These are phyloP conservation scores for Caulochytrium protostelioides DNA, from an alignment of 371 early-diverging fungal species.

Conservation along the genomic window DNA sequence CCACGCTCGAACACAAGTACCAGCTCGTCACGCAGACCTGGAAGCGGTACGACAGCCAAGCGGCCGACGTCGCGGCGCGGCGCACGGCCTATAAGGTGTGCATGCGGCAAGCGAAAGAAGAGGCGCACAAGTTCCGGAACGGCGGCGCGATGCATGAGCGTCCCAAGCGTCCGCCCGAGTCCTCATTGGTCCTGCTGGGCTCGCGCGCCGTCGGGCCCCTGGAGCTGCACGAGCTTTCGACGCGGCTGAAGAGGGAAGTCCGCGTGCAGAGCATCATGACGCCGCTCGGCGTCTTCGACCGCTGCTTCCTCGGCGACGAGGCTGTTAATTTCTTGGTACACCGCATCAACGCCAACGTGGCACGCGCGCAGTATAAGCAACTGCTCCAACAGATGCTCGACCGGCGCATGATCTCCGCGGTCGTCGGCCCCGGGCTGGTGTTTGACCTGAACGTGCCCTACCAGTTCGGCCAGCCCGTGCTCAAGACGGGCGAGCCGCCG, in stretches of 20 bases:
- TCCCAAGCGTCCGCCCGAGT: constrained; percentile 1
- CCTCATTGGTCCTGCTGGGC: constrained; percentile 5
- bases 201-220: constrained; percentile 4
- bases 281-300: constrained; percentile 10
- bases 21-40: constrained; percentile 7
- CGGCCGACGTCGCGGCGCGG: constrained; percentile 5
- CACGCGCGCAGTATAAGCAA: constrained; percentile 3
- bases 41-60: constrained; percentile 3
- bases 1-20: constrained; percentile 6
- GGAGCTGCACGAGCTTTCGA: constrained; percentile 7
- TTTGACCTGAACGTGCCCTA: too few species aligned
- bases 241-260: constrained; percentile 4
- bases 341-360: constrained; percentile 6
- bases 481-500: constrained; percentile 10
- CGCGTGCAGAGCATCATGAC: constrained; percentile 7
- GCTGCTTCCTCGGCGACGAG: constrained; percentile 10
- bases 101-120: constrained; percentile 4
- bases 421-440: constrained; percentile 7
- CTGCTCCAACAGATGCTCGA: constrained; percentile 6
- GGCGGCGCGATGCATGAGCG: constrained; percentile 3
- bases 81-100: constrained; percentile 1
- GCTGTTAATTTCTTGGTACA: constrained; percentile 3
- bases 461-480: constrained; percentile 9
- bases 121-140: constrained; percentile 2
- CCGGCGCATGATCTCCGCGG: constrained; percentile 6